Conservation (phyloP, 83 land plant genomes). For the Isoetes engelmannii region DNA sequence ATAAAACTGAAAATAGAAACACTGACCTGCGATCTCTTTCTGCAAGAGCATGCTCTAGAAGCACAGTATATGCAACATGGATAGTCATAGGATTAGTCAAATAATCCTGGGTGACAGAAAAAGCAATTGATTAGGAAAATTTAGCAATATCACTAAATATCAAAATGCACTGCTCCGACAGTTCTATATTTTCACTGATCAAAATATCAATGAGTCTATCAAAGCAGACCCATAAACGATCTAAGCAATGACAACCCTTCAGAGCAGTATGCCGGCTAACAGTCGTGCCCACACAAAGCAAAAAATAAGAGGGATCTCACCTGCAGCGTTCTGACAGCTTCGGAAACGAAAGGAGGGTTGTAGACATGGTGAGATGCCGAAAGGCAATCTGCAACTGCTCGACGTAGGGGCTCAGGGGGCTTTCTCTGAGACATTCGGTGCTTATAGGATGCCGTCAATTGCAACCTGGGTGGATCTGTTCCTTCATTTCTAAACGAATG, state of each 20-base stretch:
- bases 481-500: neutral
- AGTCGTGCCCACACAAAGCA: too few species aligned
- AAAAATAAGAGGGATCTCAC: constrained; percentile 28
- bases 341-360: constrained; percentile 39
- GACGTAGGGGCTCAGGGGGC: constrained; percentile 96
- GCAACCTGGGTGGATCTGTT: constrained; percentile 36
- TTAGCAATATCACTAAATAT: neutral
- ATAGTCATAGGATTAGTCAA: constrained; percentile 55
- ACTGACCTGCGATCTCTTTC: constrained; percentile 96
- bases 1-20: neutral
- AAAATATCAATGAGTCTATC: too few species aligned
- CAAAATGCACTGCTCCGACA: too few species aligned
- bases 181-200: too few species aligned
- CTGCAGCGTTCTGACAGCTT: constrained; percentile 79
- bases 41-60: constrained; percentile 89
- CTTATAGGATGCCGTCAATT: constrained; percentile 38
- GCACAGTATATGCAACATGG: constrained; percentile 74
- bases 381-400: constrained; percentile 91
- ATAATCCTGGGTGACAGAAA: constrained; percentile 57
- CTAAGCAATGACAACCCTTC: neutral
- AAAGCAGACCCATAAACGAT: neutral
- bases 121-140: neutral
- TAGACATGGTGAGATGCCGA: constrained; percentile 48
- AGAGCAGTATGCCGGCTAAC: too few species aligned
- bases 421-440: constrained; percentile 50